phyloP scores from a whole-genome alignment of 805 yeast genomes.

The Hagleromyces aurorensis region DNA sequence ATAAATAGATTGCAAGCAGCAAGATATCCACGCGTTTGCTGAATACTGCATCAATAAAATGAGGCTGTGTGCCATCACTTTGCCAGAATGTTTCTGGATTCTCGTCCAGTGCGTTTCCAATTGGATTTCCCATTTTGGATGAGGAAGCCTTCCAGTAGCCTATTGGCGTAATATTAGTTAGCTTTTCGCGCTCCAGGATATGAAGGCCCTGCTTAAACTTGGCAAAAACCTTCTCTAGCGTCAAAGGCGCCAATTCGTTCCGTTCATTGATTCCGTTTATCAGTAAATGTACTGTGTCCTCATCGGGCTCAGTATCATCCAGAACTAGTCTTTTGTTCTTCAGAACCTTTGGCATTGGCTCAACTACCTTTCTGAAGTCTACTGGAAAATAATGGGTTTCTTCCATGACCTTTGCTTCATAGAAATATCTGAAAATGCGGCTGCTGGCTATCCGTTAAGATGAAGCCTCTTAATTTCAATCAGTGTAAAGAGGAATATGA shows the following conservation, averaged over 20 bases:
- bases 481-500: too few species aligned
- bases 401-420: too few species aligned
- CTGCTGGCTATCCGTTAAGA: too few species aligned
- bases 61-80: constrained; percentile 90
- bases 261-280: constrained; percentile 13
- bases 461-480: too few species aligned
- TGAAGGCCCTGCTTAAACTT: constrained; percentile 20
- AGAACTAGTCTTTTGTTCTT: constrained; percentile 7
- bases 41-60: constrained; percentile 69
- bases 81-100: constrained; percentile 81
- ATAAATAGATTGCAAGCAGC: constrained; percentile 62
- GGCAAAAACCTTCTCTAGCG: constrained; percentile 10
- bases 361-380: too few species aligned
- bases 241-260: constrained; percentile 15
- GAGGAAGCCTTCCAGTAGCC: constrained; percentile 86
- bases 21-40: constrained; percentile 65
- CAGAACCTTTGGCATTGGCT: too few species aligned
- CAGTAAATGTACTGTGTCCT: constrained; percentile 12
- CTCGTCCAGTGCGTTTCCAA: constrained; percentile 65
- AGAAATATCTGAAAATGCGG: too few species aligned
- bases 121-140: constrained; percentile 61
- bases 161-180: constrained; percentile 67
- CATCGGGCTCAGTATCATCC: constrained; percentile 15
- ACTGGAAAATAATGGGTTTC: too few species aligned
- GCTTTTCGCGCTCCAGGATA: constrained; percentile 32